A percentile compares a stretch with the other conserved stretches of the same genome.
These are phyloP conservation scores for Tylopilus sp. DNA, from an alignment of 768 basidiomycete genomes.

Conservation along the genomic window DNA sequence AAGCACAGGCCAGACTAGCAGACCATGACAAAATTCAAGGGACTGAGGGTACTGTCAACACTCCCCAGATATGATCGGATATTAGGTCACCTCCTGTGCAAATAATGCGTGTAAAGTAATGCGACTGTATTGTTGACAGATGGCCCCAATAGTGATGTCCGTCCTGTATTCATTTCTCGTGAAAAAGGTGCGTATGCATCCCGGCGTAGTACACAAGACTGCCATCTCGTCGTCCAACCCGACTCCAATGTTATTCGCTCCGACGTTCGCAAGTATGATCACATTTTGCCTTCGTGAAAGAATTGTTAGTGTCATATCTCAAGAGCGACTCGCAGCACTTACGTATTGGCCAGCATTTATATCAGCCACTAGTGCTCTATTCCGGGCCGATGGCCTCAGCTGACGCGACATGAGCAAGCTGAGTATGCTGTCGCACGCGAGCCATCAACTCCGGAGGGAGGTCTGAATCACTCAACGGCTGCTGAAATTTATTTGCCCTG, in stretches of 20 bases:
- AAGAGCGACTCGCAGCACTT: background rate
- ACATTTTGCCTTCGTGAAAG: slow-evolving; percentile 14
- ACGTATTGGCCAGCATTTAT: too few relatives aligned
- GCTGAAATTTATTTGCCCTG: too few relatives aligned
- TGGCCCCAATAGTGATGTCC: too few relatives aligned
- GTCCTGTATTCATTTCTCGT: slow-evolving; percentile 19
- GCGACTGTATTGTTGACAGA: too few relatives aligned
- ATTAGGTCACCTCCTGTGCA: too few relatives aligned
- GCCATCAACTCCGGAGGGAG: too few relatives aligned
- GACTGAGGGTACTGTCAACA: slow-evolving; percentile 56
- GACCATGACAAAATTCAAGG: slow-evolving; percentile 88
- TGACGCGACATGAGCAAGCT: too few relatives aligned
- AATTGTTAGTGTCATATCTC: background rate
- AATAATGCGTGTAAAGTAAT: too few relatives aligned
- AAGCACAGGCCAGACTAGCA: slow-evolving; percentile 80
- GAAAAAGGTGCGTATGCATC: slow-evolving; percentile 30
- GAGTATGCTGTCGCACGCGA: too few relatives aligned
- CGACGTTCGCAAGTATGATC: slow-evolving; percentile 7
- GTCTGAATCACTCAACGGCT: too few relatives aligned
- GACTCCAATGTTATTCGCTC: slow-evolving; percentile 22
- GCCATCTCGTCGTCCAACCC: slow-evolving; percentile 40
- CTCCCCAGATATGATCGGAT: slow-evolving; percentile 35
- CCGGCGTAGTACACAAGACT: slow-evolving; percentile 47
- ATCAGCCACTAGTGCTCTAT: too few relatives aligned
- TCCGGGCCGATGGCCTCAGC: too few relatives aligned